phyloP scores from a whole-genome alignment of 352 stramenopile species.

The Phytophthora cactorum region DNA sequence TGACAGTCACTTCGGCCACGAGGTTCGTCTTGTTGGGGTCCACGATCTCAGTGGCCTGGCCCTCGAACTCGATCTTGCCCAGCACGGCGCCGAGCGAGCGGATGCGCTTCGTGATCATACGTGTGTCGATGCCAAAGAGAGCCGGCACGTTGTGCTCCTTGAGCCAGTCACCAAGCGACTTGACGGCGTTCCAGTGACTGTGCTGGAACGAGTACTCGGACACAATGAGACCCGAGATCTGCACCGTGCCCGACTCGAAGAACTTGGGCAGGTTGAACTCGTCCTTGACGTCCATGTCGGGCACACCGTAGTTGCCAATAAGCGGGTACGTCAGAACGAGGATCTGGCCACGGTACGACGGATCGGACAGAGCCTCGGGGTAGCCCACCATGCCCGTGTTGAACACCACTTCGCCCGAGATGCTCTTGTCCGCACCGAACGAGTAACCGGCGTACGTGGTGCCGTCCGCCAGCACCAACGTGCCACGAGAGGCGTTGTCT shows the following conservation, averaged over 20 bases:
- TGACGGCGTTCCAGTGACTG: slow-evolving; percentile 94
- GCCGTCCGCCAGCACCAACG: slow-evolving; percentile 88
- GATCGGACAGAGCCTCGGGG: slow-evolving; percentile 97
- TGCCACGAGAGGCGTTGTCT: slow-evolving; percentile 53
- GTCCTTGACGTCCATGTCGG: slow-evolving; percentile 88
- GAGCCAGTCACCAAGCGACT: slow-evolving; percentile 89
- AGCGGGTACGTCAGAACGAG: slow-evolving; percentile 97
- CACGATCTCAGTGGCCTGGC: slow-evolving; percentile 48
- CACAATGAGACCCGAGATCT: slow-evolving; percentile 97
- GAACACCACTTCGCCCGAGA: slow-evolving; percentile 98
- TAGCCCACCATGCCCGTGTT: slow-evolving; percentile 99
- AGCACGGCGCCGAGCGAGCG: slow-evolving; percentile 94
- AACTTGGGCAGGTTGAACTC: slow-evolving; percentile 94
- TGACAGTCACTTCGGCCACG: slow-evolving; percentile 66
- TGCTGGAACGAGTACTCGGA: slow-evolving; percentile 97
- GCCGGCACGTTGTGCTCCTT: slow-evolving; percentile 93
- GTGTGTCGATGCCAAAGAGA: slow-evolving; percentile 97
- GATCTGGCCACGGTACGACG: slow-evolving; percentile 98
- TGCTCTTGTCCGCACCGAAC: slow-evolving; percentile 92
- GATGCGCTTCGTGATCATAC: slow-evolving; percentile 99
- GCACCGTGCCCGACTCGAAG: slow-evolving; percentile 97
- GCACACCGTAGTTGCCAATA: slow-evolving; percentile 99
- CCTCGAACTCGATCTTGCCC: slow-evolving; percentile 96
- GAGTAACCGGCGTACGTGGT: slow-evolving; percentile 83
- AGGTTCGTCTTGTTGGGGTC: slow-evolving; percentile 83